Base-by-base conservation (phyloP, 1,284 basidiomycete genomes). In the Malassezia yamatoensis region DNA sequence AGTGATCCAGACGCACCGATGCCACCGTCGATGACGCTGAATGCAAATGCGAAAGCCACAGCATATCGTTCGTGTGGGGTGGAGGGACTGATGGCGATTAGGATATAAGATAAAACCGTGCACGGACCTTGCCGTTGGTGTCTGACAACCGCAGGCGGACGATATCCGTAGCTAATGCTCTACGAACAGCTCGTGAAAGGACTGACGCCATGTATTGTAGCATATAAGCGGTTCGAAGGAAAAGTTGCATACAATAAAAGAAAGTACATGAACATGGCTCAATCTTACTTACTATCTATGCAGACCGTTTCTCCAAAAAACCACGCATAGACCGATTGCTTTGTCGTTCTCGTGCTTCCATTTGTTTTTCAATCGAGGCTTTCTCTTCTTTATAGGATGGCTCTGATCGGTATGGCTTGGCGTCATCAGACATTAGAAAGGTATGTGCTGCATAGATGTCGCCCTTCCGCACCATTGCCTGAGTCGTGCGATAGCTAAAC, bases 401-500 rank as follows among this genome's bases (percentile, higher is more conserved):
- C 5, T 37, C 37, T 13, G 29, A 1, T 15, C 29, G 13, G 15
- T 36, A 43, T 8, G 36, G 4, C 4, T 24, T 20, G 5, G 36
- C 49, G 1, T 36, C n/a, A 2, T 36, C 40, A 7, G 41, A 36
- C 18, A 37, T 43, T 18, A 59, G 54, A 40, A 42, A 50, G 20
- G 40, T 44, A 20, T 37, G 48, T 6, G 58, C 51, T 38, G 38
- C 39, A 16, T 51, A 38, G 12, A 56, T 41, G 35, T 48, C 58
- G 15, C 40, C 43, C 13, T 20, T 35, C 24, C 58, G 58, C 5
- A 32, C 41, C 13, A 55, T 36, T 3, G 58, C 58, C 24, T 55
- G 53, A 10, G 51, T 49, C 39, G 49, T 54, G 24, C 58, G 58
- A 37, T 49, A 59, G 16, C 56, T 58, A 52, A 29, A 29, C 13